Conservation (phyloP, 768 basidiomycete species). For the Boletus insuetus region DNA sequence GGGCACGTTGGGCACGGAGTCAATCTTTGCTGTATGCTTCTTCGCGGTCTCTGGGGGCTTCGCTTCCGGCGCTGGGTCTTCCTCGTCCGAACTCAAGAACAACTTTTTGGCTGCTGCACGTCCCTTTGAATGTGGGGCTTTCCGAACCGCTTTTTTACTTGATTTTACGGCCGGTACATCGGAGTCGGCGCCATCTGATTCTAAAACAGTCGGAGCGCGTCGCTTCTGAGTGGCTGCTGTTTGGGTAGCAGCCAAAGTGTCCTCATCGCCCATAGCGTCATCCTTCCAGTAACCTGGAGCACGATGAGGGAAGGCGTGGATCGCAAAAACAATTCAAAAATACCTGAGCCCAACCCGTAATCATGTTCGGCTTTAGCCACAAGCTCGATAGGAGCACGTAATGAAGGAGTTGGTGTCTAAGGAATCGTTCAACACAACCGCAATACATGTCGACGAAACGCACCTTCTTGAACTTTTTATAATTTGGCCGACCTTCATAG, state of each 20-base stretch:
- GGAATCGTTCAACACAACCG: constrained; percentile 3
- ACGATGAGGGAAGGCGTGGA: background rate
- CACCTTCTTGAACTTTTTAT: constrained; percentile 81
- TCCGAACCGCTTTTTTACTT: constrained; percentile 16
- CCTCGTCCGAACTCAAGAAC: constrained; percentile 53
- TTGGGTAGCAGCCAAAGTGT: constrained; percentile 20
- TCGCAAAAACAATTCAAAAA: constrained; percentile 4
- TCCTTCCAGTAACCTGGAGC: constrained; percentile 58
- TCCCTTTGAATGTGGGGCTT: constrained; percentile 31
- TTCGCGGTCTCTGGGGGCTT: background rate
- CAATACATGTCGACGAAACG: constrained; percentile 9
- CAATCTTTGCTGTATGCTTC: constrained; percentile 6
- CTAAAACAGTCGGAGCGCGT: constrained; percentile 33
- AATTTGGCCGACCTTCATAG: constrained; percentile 52
- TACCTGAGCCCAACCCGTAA: constrained; percentile 53
- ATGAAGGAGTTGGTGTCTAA: constrained; percentile 29
- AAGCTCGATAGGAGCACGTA: constrained; percentile 47
- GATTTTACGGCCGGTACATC: constrained; percentile 16
- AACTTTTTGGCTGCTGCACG: constrained; percentile 34
- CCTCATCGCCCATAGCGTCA: constrained; percentile 20
- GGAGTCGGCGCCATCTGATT: constrained; percentile 39
- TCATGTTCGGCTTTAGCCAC: constrained; percentile 50
- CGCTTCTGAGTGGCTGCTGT: constrained; percentile 17
- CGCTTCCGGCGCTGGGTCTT: constrained; percentile 15
- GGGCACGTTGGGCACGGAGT: constrained; percentile 3